Conservation (phyloP, 2,329 filamentous ascomycete species). For the Arthroderma uncinatum region DNA sequence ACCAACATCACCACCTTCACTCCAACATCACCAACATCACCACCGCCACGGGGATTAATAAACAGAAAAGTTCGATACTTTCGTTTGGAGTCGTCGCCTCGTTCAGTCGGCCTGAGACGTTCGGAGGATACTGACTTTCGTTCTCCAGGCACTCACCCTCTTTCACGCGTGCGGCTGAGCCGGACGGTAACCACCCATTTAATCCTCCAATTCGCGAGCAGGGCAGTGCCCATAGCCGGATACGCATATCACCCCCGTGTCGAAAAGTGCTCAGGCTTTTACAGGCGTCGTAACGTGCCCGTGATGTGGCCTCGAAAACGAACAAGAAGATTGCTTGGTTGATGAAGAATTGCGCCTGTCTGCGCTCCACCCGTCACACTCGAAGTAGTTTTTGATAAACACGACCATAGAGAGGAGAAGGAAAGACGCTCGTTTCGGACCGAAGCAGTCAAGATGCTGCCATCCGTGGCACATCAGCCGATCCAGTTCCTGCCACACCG, state of each 20-base stretch:
- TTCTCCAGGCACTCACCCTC: background rate
- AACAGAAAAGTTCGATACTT: background rate
- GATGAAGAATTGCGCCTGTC: constrained; percentile 13
- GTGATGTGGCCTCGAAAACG: constrained; percentile 39
- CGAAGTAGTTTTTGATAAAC: background rate
- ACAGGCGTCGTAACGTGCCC: constrained; percentile 14
- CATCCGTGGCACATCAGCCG: constrained; percentile 35
- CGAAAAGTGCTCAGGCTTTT: background rate
- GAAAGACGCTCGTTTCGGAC: background rate
- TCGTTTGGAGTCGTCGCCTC: background rate
- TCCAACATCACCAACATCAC: background rate
- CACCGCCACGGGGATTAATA: background rate
- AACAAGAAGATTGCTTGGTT: constrained; percentile 33
- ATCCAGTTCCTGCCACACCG: constrained; percentile 34
- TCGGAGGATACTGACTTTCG: background rate
- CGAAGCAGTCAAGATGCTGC: constrained; percentile 34
- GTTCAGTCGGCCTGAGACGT: background rate
- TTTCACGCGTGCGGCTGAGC: constrained; percentile 4
- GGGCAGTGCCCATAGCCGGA: background rate
- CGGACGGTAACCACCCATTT: background rate
- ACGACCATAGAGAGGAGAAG: background rate
- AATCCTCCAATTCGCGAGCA: background rate
- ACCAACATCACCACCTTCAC: background rate
- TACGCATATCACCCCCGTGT: background rate
- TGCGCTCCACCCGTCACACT: background rate